Base-by-base conservation (phyloP, 805 yeast species). In the Suhomyces prunicola region DNA sequence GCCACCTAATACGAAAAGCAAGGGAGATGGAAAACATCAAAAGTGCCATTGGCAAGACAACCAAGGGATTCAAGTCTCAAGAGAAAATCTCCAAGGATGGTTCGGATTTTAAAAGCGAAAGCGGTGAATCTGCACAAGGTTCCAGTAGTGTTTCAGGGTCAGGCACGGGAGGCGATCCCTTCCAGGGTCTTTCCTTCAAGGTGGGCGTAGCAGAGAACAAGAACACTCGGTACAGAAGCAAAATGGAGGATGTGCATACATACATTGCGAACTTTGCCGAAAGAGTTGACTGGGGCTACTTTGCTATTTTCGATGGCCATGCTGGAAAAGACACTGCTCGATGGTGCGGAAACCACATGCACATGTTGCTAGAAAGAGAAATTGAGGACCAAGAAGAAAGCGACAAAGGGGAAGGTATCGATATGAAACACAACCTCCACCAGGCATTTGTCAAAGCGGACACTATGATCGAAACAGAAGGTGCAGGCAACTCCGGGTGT, bases 161-260 rank as follows among this genome's bases (percentile, higher is more conserved):
- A 13, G 47, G 47, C 13, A 44, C 23, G 9, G 41, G 36, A 22
- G 24, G 23, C 12, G 78, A 77, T 52, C 85, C 86, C 3, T 82
- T 82, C 60, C 60, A 70, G 48, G 79, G 88, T 41, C 75, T 87
- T 19, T 84, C 91, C 2, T 93, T 90, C 68, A 74, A 76, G 46
- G 97, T 91, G 13, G 97, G 97, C 4, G 96, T 93, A 7, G 83
- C 96, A n/a, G 97, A 91, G 60, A 92, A 90, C 68, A 84, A 86
- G 57, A 94, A 94, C 69, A 70, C 83, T 12, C 82, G 87, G 57
- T 92, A 84, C 66, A 78, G 99, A 53, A 83, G 87, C 49, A 83
- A 91, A 27, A 93, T 93, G 99, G 99, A 93, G 67, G 99, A 93
- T 68, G 94, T 93, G 6, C 98, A 93, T 68, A 88, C 96, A 0